These are phyloP conservation scores for Coccomyxa subellipsoidea DNA, from an alignment of 163 green algal genomes.

Conservation along the genomic window DNA sequence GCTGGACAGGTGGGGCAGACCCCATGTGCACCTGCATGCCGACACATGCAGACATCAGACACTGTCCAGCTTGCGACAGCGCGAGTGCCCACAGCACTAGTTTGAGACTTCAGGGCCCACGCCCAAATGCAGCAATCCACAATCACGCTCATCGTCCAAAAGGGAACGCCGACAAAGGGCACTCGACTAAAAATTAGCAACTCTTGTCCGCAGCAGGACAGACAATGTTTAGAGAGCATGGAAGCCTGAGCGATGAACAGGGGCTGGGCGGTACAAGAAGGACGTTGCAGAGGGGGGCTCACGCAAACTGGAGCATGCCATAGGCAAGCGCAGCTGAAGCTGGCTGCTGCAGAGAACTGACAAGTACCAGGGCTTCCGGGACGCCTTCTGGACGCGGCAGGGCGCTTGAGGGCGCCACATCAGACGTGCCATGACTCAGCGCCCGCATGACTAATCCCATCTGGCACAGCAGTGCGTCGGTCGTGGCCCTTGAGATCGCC, in stretches of 20 bases:
- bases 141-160: no score
- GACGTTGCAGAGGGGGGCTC: background rate
- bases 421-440: background rate
- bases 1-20: background rate
- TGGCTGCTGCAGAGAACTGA: background rate
- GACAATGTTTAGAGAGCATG: background rate
- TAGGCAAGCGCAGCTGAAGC: background rate
- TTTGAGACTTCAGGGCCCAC: no score
- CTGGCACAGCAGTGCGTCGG: background rate
- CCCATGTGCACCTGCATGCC: background rate
- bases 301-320: background rate
- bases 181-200: background rate
- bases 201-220: background rate
- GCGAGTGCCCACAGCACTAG: no score
- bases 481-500: background rate
- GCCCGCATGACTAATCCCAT: background rate
- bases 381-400: background rate
- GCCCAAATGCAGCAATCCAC: no score
- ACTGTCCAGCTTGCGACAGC: background rate
- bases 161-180: no score
- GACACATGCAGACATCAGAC: background rate
- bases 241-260: background rate
- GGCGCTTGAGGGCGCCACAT: background rate
- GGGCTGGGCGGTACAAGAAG: background rate
- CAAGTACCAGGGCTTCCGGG: background rate